These are phyloP conservation scores for Sporothrix brunneoviolacea DNA, from an alignment of 2,329 filamentous ascomycete species.

Conservation along the genomic window DNA sequence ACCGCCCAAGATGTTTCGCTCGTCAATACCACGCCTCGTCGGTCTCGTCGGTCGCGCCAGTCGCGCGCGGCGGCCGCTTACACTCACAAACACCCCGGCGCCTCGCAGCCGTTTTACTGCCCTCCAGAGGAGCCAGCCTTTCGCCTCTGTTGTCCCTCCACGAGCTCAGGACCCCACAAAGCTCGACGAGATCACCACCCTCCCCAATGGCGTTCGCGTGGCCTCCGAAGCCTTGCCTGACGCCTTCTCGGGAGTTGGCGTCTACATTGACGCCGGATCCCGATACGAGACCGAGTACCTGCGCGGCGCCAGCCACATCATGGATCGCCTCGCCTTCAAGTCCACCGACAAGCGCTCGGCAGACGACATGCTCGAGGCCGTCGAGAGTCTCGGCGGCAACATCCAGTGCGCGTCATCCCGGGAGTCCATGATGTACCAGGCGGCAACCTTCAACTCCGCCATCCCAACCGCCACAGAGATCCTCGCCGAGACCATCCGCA, in stretches of 20 bases:
- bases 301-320: slow-evolving; percentile 88
- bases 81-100: not conserved
- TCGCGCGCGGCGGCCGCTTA: slow-evolving; percentile 8
- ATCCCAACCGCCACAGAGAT: slow-evolving; percentile 76
- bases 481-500: slow-evolving; percentile 87
- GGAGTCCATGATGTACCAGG: slow-evolving; percentile 98
- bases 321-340: slow-evolving; percentile 94
- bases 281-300: slow-evolving; percentile 83
- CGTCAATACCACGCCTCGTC: slow-evolving; percentile 14
- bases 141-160: slow-evolving; percentile 10
- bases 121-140: not conserved
- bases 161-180: slow-evolving; percentile 67
- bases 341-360: slow-evolving; percentile 64
- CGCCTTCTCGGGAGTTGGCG: slow-evolving; percentile 88
- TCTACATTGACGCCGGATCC: slow-evolving; percentile 93
- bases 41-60: too few relatives aligned
- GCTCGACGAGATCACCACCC: slow-evolving; percentile 77
- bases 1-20: slow-evolving; percentile 13
- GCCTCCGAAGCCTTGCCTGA: slow-evolving; percentile 92
- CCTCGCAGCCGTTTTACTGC: not conserved
- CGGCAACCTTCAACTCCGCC: slow-evolving; percentile 91
- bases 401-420: slow-evolving; percentile 94
- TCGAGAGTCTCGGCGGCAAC: slow-evolving; percentile 87
- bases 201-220: slow-evolving; percentile 88
- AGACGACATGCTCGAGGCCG: slow-evolving; percentile 79